A percentile compares a stretch with the other conserved stretches of the same genome.
phyloP scores from a whole-genome alignment of 1,139 yeast genomes.

The Saccharomycopsis phalli region DNA sequence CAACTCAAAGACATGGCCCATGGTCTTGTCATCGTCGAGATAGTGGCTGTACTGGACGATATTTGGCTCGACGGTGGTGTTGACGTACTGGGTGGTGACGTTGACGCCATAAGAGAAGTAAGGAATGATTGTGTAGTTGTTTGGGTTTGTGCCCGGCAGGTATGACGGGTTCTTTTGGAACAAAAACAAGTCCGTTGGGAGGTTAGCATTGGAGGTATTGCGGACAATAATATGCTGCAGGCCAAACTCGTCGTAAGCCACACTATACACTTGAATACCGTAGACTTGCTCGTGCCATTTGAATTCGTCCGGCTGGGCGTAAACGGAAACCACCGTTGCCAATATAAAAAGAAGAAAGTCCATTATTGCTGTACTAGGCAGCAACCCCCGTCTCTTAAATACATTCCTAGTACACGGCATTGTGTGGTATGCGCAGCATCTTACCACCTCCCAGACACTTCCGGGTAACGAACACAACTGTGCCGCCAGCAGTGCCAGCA shows the following conservation, averaged over 20 bases:
- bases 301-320: slow-evolving; percentile 3
- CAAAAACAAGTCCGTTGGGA: slow-evolving; percentile 1
- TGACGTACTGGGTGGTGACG: slow-evolving; percentile 10
- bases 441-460: too few species aligned
- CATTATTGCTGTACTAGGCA: too few species aligned
- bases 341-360: too few species aligned
- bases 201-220: slow-evolving; percentile 20
- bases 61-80: slow-evolving; percentile 3
- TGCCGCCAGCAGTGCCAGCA: too few species aligned
- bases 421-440: too few species aligned
- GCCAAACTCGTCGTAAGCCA: slow-evolving; percentile 11
- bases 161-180: slow-evolving; percentile 11
- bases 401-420: too few species aligned
- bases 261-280: slow-evolving; percentile 11
- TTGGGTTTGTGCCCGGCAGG: slow-evolving; percentile 14
- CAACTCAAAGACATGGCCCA: slow-evolving; percentile 7
- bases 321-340: too few species aligned
- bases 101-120: slow-evolving; percentile 19
- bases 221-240: slow-evolving; percentile 21
- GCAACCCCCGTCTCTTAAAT: too few species aligned
- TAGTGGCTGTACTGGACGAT: slow-evolving; percentile 13
- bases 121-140: slow-evolving; percentile 16
- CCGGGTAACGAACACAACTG: too few species aligned
- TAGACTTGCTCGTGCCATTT: slow-evolving; percentile 8
- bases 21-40: slow-evolving; percentile 4